Conservation (phyloP, 2,329 filamentous ascomycete genomes). For the Nigrospora sphaerica region DNA sequence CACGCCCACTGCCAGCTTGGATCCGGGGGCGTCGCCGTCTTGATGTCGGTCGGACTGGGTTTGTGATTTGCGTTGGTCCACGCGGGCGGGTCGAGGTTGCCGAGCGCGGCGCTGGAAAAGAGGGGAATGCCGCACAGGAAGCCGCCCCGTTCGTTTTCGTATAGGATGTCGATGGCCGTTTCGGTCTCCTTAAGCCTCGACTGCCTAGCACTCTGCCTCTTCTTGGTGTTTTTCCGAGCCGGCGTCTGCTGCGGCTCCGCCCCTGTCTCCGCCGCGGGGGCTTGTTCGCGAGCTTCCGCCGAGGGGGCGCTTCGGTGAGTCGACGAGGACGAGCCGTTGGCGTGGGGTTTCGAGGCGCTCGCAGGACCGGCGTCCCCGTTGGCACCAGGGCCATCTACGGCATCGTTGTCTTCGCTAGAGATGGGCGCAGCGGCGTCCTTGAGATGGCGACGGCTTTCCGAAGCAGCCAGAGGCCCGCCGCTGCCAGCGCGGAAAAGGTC, state of each 20-base stretch:
- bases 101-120: conserved; percentile 81
- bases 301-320: conserved; percentile 15
- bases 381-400: background rate
- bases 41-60: conserved; percentile 58
- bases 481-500: background rate
- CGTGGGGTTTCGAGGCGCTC: background rate
- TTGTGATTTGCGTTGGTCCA: conserved; percentile 72
- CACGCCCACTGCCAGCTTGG: conserved; percentile 89
- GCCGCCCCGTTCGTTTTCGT: conserved; percentile 89
- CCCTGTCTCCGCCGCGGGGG: background rate
- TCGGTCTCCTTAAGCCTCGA: conserved; percentile 24
- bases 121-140: conserved; percentile 84
- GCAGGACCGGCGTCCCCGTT: background rate
- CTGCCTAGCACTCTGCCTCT: background rate
- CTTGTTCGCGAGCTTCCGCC: background rate
- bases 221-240: too few relatives aligned
- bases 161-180: conserved; percentile 75
- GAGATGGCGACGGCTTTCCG: conserved; percentile 14
- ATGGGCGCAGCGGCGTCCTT: conserved; percentile 5
- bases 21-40: conserved; percentile 87
- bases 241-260: background rate
- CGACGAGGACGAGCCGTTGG: conserved; percentile 2
- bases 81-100: conserved; percentile 75
- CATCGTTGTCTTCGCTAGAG: background rate
- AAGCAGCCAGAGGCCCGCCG: conserved; percentile 10